Evolutionary conservation across 2,329 filamentous ascomycete genomes (phyloP).

Genomic region (Coniochaeta prunicola): DNA sequence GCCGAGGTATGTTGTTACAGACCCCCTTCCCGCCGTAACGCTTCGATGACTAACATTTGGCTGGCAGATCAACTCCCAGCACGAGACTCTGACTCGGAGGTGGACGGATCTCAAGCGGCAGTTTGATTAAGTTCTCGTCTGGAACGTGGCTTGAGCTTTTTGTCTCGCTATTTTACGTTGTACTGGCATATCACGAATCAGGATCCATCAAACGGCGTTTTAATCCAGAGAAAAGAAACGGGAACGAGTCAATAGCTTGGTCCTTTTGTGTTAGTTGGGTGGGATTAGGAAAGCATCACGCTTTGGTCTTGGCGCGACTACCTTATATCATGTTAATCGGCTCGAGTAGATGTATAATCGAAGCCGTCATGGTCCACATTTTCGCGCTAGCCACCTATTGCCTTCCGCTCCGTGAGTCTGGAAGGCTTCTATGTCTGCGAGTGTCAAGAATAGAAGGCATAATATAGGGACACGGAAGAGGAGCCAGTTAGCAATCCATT

Average conservation of each 20-base stretch:
- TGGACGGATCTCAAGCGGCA: conserved; percentile 67
- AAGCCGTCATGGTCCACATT: background rate
- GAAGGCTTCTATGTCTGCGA: background rate
- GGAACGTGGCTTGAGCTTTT: background rate
- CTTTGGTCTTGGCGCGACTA: background rate
- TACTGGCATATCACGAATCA: conserved; percentile 1
- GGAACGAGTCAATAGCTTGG: background rate
- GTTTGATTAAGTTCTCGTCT: conserved; percentile 30
- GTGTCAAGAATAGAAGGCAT: background rate
- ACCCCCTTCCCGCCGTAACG: background rate
- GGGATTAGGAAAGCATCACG: background rate
- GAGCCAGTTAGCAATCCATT: background rate
- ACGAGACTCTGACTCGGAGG: conserved; percentile 68
- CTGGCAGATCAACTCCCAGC: conserved; percentile 58
- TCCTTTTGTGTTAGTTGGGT: background rate
- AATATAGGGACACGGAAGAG: background rate
- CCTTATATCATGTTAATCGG: background rate
- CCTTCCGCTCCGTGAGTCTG: background rate
- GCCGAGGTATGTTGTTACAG: conserved; percentile 68
- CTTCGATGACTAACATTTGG: conserved; percentile 4
- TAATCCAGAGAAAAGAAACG: background rate
- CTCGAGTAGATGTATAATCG: background rate
- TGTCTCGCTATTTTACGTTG: background rate
- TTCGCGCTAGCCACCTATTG: background rate
- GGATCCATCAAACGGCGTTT: background rate